phyloP scores from a whole-genome alignment of 306 rosid species.

The Leucaena leucocephala region DNA sequence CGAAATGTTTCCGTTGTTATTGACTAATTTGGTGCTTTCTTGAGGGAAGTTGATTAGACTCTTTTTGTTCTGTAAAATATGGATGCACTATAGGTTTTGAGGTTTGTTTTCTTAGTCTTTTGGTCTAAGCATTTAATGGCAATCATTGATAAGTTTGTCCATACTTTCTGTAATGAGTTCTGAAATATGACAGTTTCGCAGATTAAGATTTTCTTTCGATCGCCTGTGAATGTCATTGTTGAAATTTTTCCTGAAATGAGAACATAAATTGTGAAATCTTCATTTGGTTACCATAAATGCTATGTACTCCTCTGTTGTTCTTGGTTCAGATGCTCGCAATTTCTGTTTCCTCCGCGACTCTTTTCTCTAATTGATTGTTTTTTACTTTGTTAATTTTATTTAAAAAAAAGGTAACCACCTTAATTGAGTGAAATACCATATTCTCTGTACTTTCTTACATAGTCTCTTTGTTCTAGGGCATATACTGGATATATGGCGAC shows the following conservation, averaged over 20 bases:
- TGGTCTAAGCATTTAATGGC: conserved; percentile 5
- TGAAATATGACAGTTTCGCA: background rate
- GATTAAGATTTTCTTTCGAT: conserved; percentile 6
- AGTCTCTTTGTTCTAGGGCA: background rate
- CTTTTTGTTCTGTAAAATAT: conserved; percentile 6
- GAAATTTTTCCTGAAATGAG: background rate
- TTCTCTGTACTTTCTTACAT: background rate
- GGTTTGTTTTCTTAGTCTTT: background rate
- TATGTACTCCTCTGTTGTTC: background rate
- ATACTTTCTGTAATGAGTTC: conserved; percentile 28
- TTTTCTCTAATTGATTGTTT: background rate
- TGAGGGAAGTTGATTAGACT: conserved; percentile 29
- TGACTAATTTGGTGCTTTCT: background rate
- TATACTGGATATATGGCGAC: background rate
- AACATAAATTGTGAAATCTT: conserved; percentile 1
- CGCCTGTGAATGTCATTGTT: background rate
- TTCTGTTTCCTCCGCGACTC: background rate
- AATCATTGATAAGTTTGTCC: background rate
- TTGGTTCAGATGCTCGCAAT: background rate
- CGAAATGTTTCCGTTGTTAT: background rate
- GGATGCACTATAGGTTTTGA: background rate
- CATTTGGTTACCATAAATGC: background rate
- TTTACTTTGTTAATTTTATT: background rate
- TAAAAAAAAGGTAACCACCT: background rate
- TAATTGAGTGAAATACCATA: background rate